Evolutionary conservation across 2,329 filamentous ascomycete species (phyloP), one percentile per base, ranked within the genome.

Genomic region (Sclerotinia trifoliorum): DNA sequence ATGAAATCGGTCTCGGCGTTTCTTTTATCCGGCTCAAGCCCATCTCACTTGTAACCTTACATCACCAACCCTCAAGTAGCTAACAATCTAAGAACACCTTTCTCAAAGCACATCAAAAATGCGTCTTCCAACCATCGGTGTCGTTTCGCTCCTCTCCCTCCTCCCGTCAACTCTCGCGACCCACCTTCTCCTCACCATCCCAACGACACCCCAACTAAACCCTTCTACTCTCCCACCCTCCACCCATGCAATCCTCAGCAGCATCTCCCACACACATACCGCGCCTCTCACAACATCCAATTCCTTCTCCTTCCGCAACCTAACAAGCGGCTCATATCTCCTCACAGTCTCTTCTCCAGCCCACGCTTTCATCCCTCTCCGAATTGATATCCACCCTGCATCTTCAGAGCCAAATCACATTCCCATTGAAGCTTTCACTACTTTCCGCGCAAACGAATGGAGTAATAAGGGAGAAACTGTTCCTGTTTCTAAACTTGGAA

Each of bases 371-470:
- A 86, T 88, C 73, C 91, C 93, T 15, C 82, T 96, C 78, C 85
- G 94, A 56, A 85, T 98, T 42, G 95, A 98, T 77, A 86, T 95
- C 24, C 71, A 68, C 65, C 39, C 39, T 46, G 73, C 74, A 57
- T 76, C 75, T 1, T 74, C 75, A 63, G 76, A 75, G 2, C 73
- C 75, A 65, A 76, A 73, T 32, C 66, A 44, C 29, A 64, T 65
- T 71, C 70, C 77, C 68, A 82, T 93, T 3, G 80, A 84, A 54
- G 88, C 88, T 39, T 95, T 91, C 90, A 91, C 94, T 82, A 96
- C 93, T 35, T 96, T 89, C 78, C 84, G 93, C 60, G 93, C 93
- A 0, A 94, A 96, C 75, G 91, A 95, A 74, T 97, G 94, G 93
- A 88, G 84, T 24, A 96, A 97, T 78, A 90, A 88, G 76, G 94